Percentiles rank a stretch among this genome's conserved stretches.
phyloP scores from a whole-genome alignment of 2,329 filamentous ascomycete species.

The Cordyceps tenuipes region DNA sequence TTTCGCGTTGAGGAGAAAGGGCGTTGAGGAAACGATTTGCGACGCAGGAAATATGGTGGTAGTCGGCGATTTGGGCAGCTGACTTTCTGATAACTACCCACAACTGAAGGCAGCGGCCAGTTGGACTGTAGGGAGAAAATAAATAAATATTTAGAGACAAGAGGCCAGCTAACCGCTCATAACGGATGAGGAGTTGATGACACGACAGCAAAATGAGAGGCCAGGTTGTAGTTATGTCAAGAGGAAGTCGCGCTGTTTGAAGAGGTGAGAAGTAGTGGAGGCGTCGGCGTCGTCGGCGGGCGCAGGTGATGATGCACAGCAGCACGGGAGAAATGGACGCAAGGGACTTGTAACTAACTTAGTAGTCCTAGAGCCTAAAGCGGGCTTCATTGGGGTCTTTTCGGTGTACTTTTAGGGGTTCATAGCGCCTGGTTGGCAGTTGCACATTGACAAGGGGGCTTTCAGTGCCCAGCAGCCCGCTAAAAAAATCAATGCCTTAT shows the following conservation, averaged over 20 bases:
- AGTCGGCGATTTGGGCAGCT: background rate
- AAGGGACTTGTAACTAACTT: too few relatives aligned
- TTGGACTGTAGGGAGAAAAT: background rate
- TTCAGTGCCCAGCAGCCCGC: too few relatives aligned
- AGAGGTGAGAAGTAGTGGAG: slow-evolving; percentile 3
- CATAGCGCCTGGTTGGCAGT: too few relatives aligned
- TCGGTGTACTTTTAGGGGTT: background rate
- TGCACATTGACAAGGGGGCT: too few relatives aligned
- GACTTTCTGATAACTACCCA: background rate
- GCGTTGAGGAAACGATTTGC: background rate
- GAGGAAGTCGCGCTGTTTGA: background rate
- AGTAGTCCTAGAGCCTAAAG: background rate
- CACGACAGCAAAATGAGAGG: background rate
- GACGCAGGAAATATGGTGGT: background rate
- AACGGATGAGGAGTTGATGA: background rate
- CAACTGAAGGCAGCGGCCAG: background rate
- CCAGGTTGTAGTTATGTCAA: background rate
- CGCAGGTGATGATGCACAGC: slow-evolving; percentile 1
- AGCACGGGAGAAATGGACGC: too few relatives aligned
- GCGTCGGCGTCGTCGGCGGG: background rate
- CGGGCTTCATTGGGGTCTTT: background rate
- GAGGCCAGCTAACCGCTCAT: slow-evolving; percentile 2
- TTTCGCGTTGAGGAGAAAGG: background rate
- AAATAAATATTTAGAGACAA: background rate
- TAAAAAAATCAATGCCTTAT: too few relatives aligned